Evolutionary conservation across 78 protist species (phyloP), one percentile per base, ranked within the genome.

Genomic region (Dictyostelium citrinum): DNA sequence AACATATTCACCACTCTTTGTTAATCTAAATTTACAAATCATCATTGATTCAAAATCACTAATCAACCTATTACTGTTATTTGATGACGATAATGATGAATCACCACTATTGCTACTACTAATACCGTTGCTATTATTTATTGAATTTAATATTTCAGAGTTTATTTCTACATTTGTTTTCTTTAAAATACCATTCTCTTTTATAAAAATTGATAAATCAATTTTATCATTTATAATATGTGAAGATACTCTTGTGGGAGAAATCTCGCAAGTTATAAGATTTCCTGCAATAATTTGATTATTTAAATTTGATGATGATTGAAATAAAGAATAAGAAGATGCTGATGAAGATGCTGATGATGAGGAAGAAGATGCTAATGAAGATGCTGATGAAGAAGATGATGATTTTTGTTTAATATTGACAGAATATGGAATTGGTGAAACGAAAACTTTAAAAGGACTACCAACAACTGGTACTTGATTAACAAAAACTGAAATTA

Each of bases 1-100:
- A 4, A 76, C 33, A 67, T 88, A 88, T 29, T 88, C 93, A 35
- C 93, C 93, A 68, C 81, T 88, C 24, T 72, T 76, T 3, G 55
- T n/a, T n/a, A 88, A 64, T 46, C 80, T 88, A 35, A 80, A 55
- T 45, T 77, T 77, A 39, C 29, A 22, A 37, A 39, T n/a, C 33
- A 70, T 70, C 43, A 33, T 70, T 33, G 77, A 70, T 33, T 70
- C 77, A 33, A 70, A 70, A 70, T 70, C 77, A 27, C 33, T 27
- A 9, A 84, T 58, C 22, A 27, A 49, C 14, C 75, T 77, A 7
- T 12, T 31, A 11, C 43, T 14, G 9, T 29, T 45, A 16, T 24
- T 14, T 27, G 43, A 29, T 45, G 78, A 61, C 22, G 3, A 27
- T n/a, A 58, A 46, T 16, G 49, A 74, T 45, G 75, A 35, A 35